Evolutionary conservation across 371 early-diverging fungal species (phyloP).

Genomic region (Mycotypha africana): DNA sequence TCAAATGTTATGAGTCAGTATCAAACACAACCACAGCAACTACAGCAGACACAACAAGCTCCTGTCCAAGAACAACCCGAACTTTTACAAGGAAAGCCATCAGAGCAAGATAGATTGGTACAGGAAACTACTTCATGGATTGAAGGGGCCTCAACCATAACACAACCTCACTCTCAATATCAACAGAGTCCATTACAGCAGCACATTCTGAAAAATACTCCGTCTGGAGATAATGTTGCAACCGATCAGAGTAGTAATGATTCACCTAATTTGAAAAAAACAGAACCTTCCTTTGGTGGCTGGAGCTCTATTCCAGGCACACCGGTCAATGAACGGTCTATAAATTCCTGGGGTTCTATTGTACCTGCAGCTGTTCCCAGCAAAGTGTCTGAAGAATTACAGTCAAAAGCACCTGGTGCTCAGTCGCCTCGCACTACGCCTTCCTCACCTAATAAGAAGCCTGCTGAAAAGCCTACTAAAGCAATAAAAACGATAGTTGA

Average conservation of each 20-base stretch:
- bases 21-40: constrained; percentile 21
- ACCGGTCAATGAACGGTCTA: constrained; percentile 26
- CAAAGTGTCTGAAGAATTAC: constrained; percentile 26
- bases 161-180: too few species aligned
- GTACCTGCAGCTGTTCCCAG: constrained; percentile 24
- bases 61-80: constrained; percentile 3
- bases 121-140: too few species aligned
- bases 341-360: constrained; percentile 31
- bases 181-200: background rate
- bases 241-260: constrained; percentile 12
- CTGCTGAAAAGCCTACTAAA: constrained; percentile 11
- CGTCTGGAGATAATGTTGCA: constrained; percentile 4
- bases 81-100: too few species aligned
- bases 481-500: constrained; percentile 9
- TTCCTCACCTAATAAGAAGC: constrained; percentile 20
- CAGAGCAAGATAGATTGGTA: too few species aligned
- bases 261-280: constrained; percentile 21
- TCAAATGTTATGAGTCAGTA: background rate
- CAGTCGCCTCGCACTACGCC: constrained; percentile 26
- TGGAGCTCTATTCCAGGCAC: constrained; percentile 43
- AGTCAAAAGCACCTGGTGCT: constrained; percentile 24
- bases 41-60: constrained; percentile 17
- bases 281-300: constrained; percentile 18
- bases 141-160: too few species aligned
- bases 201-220: constrained; percentile 9